phyloP scores from a whole-genome alignment of 768 basidiomycete genomes.

The Suillus weaverae region DNA sequence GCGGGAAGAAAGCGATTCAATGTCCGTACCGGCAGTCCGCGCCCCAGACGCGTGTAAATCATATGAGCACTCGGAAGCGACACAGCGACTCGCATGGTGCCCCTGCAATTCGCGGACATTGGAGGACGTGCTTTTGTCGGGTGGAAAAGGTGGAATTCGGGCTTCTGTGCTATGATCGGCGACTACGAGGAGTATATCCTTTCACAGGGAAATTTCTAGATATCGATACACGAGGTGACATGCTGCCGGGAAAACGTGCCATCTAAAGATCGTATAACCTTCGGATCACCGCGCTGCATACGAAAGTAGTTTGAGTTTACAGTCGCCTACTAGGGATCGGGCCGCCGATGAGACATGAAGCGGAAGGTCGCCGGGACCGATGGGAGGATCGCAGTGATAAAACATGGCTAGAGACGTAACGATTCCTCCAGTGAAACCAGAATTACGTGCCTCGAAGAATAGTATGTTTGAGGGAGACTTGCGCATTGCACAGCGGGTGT shows the following conservation, averaged over 20 bases:
- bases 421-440: neutral
- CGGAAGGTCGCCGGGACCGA: neutral
- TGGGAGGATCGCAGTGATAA: neutral
- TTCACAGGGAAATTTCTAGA: neutral
- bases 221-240: neutral
- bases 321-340: neutral
- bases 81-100: constrained; percentile 4
- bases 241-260: neutral
- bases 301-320: neutral
- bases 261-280: neutral
- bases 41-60: neutral
- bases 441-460: neutral
- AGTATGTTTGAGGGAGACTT: neutral
- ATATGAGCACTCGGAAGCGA: neutral
- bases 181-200: constrained; percentile 1
- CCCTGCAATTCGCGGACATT: constrained; percentile 20
- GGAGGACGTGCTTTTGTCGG: constrained; percentile 17
- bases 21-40: neutral
- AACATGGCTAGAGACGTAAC: neutral
- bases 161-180: constrained; percentile 17
- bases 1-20: neutral
- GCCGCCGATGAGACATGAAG: neutral
- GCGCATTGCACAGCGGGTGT: neutral
- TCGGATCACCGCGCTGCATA: neutral
- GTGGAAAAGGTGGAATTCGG: constrained; percentile 14